A percentile compares a stretch with the other conserved stretches of the same genome.
phyloP scores from a whole-genome alignment of 257 asterid genomes.

The Coffea eugenioides region DNA sequence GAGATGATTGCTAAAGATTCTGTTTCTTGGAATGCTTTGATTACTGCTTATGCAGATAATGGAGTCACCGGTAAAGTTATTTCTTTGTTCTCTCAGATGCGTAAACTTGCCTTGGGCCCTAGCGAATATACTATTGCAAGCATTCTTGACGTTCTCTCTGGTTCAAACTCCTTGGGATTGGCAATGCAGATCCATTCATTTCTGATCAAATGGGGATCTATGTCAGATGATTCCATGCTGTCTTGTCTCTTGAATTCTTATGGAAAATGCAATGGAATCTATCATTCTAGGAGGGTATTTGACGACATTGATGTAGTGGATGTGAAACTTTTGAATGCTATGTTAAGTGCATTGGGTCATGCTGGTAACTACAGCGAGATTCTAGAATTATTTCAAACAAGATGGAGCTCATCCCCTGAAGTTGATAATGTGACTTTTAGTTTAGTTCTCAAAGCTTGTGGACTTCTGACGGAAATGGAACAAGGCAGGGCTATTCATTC shows the following conservation, averaged over 20 bases:
- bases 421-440: conserved; percentile 14
- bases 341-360: conserved; percentile 19
- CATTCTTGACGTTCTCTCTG: conserved; percentile 18
- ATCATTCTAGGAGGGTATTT: conserved; percentile 10
- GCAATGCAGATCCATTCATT: conserved; percentile 19
- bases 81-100: conserved; percentile 18
- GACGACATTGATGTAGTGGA: conserved; percentile 13
- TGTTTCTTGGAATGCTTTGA: conserved; percentile 27
- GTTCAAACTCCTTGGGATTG: conserved; percentile 4
- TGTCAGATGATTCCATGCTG: conserved; percentile 17
- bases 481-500: conserved; percentile 17
- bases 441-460: conserved; percentile 23
- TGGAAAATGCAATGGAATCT: conserved; percentile 18
- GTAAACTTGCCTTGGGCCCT: conserved; percentile 14
- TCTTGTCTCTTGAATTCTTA: conserved; percentile 22
- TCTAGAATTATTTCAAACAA: conserved; percentile 11
- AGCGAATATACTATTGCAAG: conserved; percentile 18
- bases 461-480: conserved; percentile 20
- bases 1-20: conserved; percentile 15
- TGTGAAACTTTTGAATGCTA: conserved; percentile 13
- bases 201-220: conserved; percentile 18
- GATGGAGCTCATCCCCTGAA: conserved; percentile 6
- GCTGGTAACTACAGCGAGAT: neutral
- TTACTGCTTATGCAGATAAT: conserved; percentile 20
- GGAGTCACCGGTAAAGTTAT: neutral